Percentiles rank a stretch among this genome's conserved stretches.
These are phyloP conservation scores for Arachis hypogaea DNA, from an alignment of 306 rosid genomes.

Conservation along the genomic window DNA sequence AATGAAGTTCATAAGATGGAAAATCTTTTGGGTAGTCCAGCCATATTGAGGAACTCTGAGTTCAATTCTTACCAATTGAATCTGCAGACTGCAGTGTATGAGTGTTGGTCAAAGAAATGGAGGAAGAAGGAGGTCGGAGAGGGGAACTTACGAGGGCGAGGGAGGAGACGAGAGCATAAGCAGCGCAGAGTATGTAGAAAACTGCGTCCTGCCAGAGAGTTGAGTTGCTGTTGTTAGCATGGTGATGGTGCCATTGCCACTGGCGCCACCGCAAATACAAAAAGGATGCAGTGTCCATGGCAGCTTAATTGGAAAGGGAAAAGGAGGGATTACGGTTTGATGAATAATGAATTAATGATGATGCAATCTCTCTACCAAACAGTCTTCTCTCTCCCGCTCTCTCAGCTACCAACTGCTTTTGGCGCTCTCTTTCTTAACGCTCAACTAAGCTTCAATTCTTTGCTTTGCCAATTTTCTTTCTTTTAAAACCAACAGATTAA, in stretches of 20 bases:
- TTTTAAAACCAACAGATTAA: no score
- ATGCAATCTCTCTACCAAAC: not conserved
- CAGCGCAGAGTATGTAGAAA: conserved; percentile 74
- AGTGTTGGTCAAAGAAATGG: not conserved
- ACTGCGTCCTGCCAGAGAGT: conserved; percentile 59
- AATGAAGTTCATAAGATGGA: conserved; percentile 95
- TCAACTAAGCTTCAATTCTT: no score
- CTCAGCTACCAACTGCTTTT: no score
- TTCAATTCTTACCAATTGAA: conserved; percentile 90
- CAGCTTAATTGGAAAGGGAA: not conserved
- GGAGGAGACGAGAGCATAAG: conserved; percentile 78
- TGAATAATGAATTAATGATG: no score
- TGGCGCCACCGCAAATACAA: conserved; percentile 49
- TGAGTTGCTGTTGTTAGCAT: conserved; percentile 49
- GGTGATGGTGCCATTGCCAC: conserved; percentile 53
- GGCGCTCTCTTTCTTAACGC: no score
- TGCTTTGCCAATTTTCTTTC: not conserved
- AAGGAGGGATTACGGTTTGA: no score
- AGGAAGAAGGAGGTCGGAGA: not conserved
- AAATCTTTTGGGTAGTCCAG: conserved; percentile 97
- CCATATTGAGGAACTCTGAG: conserved; percentile 94
- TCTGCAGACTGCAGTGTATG: conserved; percentile 58
- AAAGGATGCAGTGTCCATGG: conserved; percentile 41
- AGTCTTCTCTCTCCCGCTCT: not conserved
- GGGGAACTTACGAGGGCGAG: conserved; percentile 61